Base-by-base conservation (phyloP, 306 rosid genomes). In the Vigna unguiculata region DNA sequence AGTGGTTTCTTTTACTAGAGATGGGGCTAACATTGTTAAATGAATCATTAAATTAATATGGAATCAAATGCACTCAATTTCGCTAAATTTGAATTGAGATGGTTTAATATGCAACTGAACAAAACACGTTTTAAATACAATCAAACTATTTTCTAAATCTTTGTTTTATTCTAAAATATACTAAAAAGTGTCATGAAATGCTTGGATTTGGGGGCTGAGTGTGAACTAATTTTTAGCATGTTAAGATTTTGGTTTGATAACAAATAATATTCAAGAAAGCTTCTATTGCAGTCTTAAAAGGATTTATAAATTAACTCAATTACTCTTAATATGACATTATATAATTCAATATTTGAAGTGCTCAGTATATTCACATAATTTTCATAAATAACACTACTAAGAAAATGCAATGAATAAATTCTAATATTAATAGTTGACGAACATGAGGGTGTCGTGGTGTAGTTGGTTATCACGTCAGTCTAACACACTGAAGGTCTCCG, bases 401-500 rank as follows among this genome's bases (percentile, higher is more conserved):
- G n/a, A n/a, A n/a, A n/a, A n/a, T n/a, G n/a, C n/a, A n/a, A n/a
- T n/a, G n/a, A n/a, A n/a, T n/a, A n/a, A n/a, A n/a, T n/a, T n/a
- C n/a, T 28, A 28, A 28, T 0, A 28, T 28, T 28, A 28, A 28
- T 2, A 28, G 7, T 5, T 4, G 1, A 0, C 0, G 36, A 5
- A 8, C 12, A 40, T 40, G 10, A 12, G 1, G 88, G 85, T 84
- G 68, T 81, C 83, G 88, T 84, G 85, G 88, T 85, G 88, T 85
- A 78, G 88, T 81, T 91, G 96, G 97, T 95, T 90, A 89, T 92
- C 93, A 90, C 92, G 92, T 89, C 48, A 43, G 48, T 43, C 93
- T 94, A 94, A 92, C 93, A 94, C 96, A 89, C 92, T 89, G 93
- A 83, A 88, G 92, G 88, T 90, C 91, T 86, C 84, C 86, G 86